These are phyloP conservation scores for Botrytis sinoallii DNA, from an alignment of 2,329 filamentous ascomycete species.

Conservation along the genomic window DNA sequence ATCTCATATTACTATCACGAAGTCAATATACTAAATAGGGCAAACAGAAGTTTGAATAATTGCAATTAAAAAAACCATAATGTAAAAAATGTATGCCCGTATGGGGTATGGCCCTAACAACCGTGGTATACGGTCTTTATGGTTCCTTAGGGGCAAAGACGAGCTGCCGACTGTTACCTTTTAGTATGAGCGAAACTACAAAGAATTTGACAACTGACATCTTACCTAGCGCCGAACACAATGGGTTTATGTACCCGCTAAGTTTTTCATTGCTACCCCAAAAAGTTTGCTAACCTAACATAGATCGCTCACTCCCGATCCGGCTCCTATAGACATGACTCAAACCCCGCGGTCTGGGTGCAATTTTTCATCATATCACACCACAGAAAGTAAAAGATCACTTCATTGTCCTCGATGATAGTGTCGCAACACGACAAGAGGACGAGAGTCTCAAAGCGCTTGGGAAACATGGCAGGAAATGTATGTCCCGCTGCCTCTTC, in stretches of 20 bases:
- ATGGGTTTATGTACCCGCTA: not conserved
- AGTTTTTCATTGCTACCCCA: not conserved
- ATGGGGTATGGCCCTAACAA: too few relatives aligned
- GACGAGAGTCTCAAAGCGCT: not conserved
- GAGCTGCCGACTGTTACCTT: not conserved
- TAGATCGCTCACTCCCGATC: not conserved
- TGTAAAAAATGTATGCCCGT: too few relatives aligned
- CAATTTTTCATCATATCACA: not conserved
- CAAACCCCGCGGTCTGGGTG: slow-evolving; percentile 1
- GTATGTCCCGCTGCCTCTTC: slow-evolving; percentile 55
- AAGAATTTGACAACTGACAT: not conserved
- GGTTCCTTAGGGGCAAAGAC: not conserved
- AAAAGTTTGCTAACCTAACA: not conserved
- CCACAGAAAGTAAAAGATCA: not conserved
- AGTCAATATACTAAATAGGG: too few relatives aligned
- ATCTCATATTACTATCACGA: not conserved
- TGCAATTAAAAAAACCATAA: too few relatives aligned
- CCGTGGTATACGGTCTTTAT: not conserved
- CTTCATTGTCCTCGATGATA: not conserved
- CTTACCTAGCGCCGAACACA: not conserved
- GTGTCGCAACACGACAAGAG: not conserved
- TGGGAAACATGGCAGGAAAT: not conserved
- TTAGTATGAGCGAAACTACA: not conserved
- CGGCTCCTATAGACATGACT: not conserved
- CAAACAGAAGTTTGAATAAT: too few relatives aligned